Evolutionary conservation across 1,284 basidiomycete genomes (phyloP).

Genomic region (Ganoderma leucocontextum): DNA sequence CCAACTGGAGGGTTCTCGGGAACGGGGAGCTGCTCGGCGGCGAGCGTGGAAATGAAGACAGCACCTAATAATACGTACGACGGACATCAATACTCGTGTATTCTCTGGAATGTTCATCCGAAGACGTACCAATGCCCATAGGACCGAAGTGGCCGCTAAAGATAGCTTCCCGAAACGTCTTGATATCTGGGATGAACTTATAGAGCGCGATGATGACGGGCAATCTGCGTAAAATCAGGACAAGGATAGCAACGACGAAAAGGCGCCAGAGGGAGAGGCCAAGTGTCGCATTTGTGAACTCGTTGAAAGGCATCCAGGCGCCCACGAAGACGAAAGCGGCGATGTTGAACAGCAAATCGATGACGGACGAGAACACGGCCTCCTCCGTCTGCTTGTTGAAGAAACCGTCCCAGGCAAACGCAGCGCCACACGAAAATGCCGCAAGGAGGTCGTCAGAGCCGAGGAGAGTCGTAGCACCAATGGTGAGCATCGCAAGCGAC

Average conservation of each 20-base stretch:
- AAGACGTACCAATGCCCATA: conserved; percentile 77
- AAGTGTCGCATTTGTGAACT: conserved; percentile 72
- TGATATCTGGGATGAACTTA: conserved; percentile 92
- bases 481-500: conserved; percentile 81
- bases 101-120: neutral
- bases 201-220: conserved; percentile 86
- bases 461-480: conserved; percentile 85
- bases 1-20: conserved; percentile 60
- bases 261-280: conserved; percentile 85
- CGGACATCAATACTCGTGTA: conserved; percentile 24
- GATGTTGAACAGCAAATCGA: conserved; percentile 92
- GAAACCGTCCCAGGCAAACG: conserved; percentile 99
- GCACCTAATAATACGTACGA: conserved; percentile 58
- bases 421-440: conserved; percentile 94
- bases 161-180: conserved; percentile 86
- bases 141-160: conserved; percentile 97
- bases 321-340: conserved; percentile 93
- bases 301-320: conserved; percentile 92
- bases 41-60: conserved; percentile 92
- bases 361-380: conserved; percentile 94
- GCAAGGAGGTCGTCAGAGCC: conserved; percentile 96
- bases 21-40: conserved; percentile 72
- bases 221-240: conserved; percentile 84
- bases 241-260: conserved; percentile 80
- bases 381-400: conserved; percentile 97